Conservation (phyloP, 1,284 basidiomycete genomes). For the Lignosus rhinocerotis region DNA sequence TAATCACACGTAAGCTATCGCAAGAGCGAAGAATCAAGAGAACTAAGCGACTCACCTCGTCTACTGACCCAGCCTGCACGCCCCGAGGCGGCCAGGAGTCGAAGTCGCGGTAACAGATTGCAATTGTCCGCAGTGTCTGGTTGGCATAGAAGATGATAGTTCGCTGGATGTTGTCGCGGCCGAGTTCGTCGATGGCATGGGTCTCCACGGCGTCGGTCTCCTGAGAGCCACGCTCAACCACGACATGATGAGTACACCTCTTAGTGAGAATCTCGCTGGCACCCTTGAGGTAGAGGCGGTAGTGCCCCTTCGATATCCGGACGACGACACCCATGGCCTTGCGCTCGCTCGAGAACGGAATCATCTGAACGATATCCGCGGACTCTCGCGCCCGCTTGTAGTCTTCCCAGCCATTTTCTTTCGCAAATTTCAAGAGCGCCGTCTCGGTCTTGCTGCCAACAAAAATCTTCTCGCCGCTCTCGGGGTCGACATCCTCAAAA, state of each 20-base stretch:
- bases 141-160: slow-evolving; percentile 98
- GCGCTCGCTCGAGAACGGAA: slow-evolving; percentile 93
- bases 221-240: slow-evolving; percentile 50
- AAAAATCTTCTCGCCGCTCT: slow-evolving; percentile 68
- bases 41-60: slow-evolving; percentile 45
- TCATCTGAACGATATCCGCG: slow-evolving; percentile 81
- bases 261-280: slow-evolving; percentile 91
- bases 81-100: slow-evolving; percentile 80
- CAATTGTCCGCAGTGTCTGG: slow-evolving; percentile 92
- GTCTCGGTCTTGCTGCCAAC: slow-evolving; percentile 97
- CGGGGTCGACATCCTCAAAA: slow-evolving; percentile 81
- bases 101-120: slow-evolving; percentile 91
- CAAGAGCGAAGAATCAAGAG: background rate
- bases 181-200: slow-evolving; percentile 59
- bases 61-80: slow-evolving; percentile 43
- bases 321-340: slow-evolving; percentile 97
- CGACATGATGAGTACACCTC: slow-evolving; percentile 72
- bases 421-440: slow-evolving; percentile 88
- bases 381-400: slow-evolving; percentile 71
- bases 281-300: slow-evolving; percentile 87
- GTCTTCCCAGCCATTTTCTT: slow-evolving; percentile 80
- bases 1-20: slow-evolving; percentile 14
- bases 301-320: slow-evolving; percentile 47
- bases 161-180: slow-evolving; percentile 77
- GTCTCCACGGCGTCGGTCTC: slow-evolving; percentile 50